Base-by-base conservation (phyloP, 148 eudicot genomes). In the Spergularia marina region DNA sequence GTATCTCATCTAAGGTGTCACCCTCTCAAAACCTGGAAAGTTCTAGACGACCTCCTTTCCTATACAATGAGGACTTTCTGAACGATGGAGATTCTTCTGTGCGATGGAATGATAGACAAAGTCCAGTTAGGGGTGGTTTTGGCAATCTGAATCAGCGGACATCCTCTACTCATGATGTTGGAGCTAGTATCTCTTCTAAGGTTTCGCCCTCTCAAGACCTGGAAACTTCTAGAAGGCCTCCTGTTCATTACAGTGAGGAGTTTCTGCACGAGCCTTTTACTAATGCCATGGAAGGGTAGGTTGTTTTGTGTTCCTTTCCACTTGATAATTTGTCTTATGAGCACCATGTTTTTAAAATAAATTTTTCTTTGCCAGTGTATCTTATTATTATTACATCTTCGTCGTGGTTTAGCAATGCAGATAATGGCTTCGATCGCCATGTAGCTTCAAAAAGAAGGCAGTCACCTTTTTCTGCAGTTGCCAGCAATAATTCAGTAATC, bases 141-240 rank as follows among this genome's bases (percentile, higher is more conserved):
- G 79, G 76, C 79, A 68, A 70, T 60, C 85, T 66, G 57, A 71
- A 76, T 63, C 74, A 78, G 63, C 84, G 79, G 83, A 74, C 70
- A 70, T 76, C 86, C 41, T 71, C 79, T 57, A 64, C 81, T 41
- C 73, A 70, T 62, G 59, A 71, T 78, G 57, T 16, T 62, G 84
- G 82, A 54, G 61, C 82, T 36, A 67, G 66, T 40, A 15, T 16
- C 69, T 77, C 87, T 40, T 69, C 79, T 65, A 83, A 73, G 64
- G 61, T 25, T 75, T n/a, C 75, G 23, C 84, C 71, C 23, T 67
- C 77, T 67, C 84, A 84, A 71, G 82, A 81, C 66, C 10, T 52
- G 58, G 77, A 79, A 76, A 85, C 85, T 68, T 77, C 80, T 64
- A 81, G 86, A 76, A 60, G 89, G 55, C 82, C 89, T 74, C 86